These are phyloP conservation scores for Acanthamoeba lenticulata DNA, from an alignment of 208 protist species.

Conservation along the genomic window DNA sequence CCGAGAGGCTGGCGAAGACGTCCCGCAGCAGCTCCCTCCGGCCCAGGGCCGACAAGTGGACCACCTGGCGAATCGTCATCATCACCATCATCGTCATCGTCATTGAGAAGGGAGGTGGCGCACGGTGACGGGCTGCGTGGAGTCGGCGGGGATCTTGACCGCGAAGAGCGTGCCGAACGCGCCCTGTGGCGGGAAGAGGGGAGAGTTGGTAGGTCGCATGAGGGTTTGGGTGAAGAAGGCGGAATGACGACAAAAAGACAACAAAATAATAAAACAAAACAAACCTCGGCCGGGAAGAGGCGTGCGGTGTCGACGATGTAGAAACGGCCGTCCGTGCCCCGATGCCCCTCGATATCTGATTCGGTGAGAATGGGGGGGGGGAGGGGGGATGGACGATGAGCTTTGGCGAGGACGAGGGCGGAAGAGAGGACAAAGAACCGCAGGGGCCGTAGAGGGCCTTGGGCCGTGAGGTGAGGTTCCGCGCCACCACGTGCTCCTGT, in stretches of 20 bases:
- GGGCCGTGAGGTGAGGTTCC: not conserved
- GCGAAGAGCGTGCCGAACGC: not conserved
- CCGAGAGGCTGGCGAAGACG: not conserved
- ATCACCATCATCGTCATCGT: not conserved
- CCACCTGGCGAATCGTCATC: not conserved
- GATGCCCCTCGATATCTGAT: slow-evolving; percentile 46
- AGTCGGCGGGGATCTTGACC: not conserved
- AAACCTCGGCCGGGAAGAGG: not conserved
- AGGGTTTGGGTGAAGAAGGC: not conserved
- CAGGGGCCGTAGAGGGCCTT: not conserved
- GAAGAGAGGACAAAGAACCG: not conserved
- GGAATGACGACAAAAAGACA: not conserved
- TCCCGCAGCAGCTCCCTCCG: not conserved
- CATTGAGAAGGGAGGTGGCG: too few species aligned
- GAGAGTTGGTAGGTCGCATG: too few species aligned
- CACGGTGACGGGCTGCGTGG: not conserved
- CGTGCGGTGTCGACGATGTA: slow-evolving; percentile 23
- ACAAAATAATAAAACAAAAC: too few species aligned
- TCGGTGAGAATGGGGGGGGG: not conserved
- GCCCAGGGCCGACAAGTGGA: not conserved
- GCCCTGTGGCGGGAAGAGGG: not conserved
- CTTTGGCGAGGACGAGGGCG: not conserved
- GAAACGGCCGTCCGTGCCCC: not conserved
- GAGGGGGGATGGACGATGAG: not conserved
- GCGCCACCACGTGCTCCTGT: not conserved